phyloP scores from a whole-genome alignment of 2,329 filamentous ascomycete species.

The Trichoderma hamatum region DNA sequence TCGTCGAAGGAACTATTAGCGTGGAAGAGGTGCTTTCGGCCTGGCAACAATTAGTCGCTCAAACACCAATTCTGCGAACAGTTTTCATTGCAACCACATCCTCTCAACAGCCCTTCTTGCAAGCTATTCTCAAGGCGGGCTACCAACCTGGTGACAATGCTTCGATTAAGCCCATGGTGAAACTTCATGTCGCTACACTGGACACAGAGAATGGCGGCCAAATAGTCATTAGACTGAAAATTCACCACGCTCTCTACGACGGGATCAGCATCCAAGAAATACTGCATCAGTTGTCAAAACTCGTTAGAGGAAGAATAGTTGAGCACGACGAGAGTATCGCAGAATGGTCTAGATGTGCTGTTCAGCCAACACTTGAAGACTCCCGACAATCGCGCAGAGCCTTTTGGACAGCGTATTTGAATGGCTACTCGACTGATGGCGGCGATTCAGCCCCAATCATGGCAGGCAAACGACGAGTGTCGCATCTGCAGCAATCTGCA shows the following conservation, averaged over 20 bases:
- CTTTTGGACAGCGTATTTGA: conserved; percentile 51
- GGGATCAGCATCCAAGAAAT: conserved; percentile 74
- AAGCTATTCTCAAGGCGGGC: conserved; percentile 55
- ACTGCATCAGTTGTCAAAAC: conserved; percentile 45
- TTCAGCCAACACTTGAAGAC: conserved; percentile 18
- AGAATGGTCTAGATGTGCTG: conserved; percentile 37
- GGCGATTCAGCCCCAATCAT: background rate
- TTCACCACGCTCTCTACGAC: conserved; percentile 90
- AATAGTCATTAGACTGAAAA: conserved; percentile 53
- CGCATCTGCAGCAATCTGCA: conserved; percentile 51
- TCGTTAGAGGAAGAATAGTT: conserved; percentile 15
- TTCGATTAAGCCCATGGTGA: background rate
- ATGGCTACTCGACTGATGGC: conserved; percentile 4
- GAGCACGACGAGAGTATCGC: conserved; percentile 22
- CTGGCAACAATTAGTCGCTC: conserved; percentile 62
- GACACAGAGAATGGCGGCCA: conserved; percentile 24
- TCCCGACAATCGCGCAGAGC: conserved; percentile 30
- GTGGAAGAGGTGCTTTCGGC: conserved; percentile 52
- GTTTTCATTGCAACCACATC: conserved; percentile 59
- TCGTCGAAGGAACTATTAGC: conserved; percentile 46
- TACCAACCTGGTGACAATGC: background rate
- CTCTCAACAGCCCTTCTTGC: conserved; percentile 58
- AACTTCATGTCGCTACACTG: background rate
- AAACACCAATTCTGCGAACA: conserved; percentile 70
- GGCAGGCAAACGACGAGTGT: conserved; percentile 30